Evolutionary conservation across 257 asterid genomes (phyloP), one percentile per base, ranked within the genome.

Genomic region (Verbascum thapsus): DNA sequence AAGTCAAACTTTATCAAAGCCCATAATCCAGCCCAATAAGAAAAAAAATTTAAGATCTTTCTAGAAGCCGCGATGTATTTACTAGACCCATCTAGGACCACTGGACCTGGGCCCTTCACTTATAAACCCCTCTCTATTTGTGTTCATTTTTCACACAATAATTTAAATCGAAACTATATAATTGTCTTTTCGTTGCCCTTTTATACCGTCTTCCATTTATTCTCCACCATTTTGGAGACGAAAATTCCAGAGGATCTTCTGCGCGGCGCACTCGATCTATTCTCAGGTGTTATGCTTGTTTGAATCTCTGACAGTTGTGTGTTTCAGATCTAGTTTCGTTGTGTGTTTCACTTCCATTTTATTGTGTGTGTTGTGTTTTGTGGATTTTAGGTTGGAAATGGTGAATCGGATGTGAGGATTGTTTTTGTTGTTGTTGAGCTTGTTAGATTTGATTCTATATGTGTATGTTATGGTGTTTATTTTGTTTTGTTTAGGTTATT

Each of bases 321-420:
- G n/a, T 53, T 23, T 22, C 55, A 68, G 82, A 77, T 77, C 82
- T 37, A 70, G 60, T 77, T 71, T 38, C n/a, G 45, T 16, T 48
- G 13, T 32, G n/a, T 47, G 12, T 55, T 55, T 26, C 5, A n/a
- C n/a, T n/a, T 10, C 55, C 37, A 45, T 13, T 19, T 10, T 16
- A 53, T 57, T 11, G 12, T 11, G 63, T 16, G n/a, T n/a, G n/a
- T 32, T 15, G 7, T 48, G 6, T 20, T 23, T 7, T 53, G 43
- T 45, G 10, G 26, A 8, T 51, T 49, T 23, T 50, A 13, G 37
- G 49, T 57, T 69, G 13, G 43, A 13, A 40, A 4, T 16, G 34
- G 8, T 56, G n/a, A 12, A 0, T 41, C 40, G 30, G 57, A 26
- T 58, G 40, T 13, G 17, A 57, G 13, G 15, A 38, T 40, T 22